Evolutionary conservation across 192 early-diverging fungal genomes (phyloP).

Genomic region (Mortierella alpina): DNA sequence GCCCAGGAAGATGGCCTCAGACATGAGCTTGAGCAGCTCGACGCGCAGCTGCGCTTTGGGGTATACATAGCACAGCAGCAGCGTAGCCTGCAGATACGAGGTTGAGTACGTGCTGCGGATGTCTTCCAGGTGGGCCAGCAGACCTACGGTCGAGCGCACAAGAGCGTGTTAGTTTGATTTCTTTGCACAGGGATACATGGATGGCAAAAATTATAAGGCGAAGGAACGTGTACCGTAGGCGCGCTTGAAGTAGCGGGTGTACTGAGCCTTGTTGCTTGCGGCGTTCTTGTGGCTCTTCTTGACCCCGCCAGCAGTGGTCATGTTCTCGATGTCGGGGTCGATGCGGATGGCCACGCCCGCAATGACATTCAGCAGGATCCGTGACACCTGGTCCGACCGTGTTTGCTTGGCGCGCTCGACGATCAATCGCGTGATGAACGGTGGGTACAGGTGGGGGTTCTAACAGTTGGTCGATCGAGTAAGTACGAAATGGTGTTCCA

Average conservation of each 20-base stretch:
- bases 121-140: slow-evolving; percentile 34
- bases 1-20: slow-evolving; percentile 34
- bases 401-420: slow-evolving; percentile 42
- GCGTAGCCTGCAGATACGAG: slow-evolving; percentile 25
- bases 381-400: slow-evolving; percentile 32
- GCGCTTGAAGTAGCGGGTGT: slow-evolving; percentile 47
- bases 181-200: background rate
- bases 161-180: background rate
- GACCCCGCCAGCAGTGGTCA: background rate
- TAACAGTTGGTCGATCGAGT: background rate
- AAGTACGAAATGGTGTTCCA: background rate
- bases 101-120: slow-evolving; percentile 44
- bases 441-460: slow-evolving; percentile 45
- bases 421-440: slow-evolving; percentile 39
- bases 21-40: slow-evolving; percentile 38
- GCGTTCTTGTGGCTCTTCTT: background rate
- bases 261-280: slow-evolving; percentile 17
- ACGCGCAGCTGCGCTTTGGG: slow-evolving; percentile 42
- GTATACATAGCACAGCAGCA: slow-evolving; percentile 45
- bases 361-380: slow-evolving; percentile 40
- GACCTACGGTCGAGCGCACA: slow-evolving; percentile 7
- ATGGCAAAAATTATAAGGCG: background rate
- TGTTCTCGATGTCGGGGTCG: slow-evolving; percentile 42
- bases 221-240: slow-evolving; percentile 26
- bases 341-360: slow-evolving; percentile 42